Percentiles rank a stretch among this genome's conserved stretches.
These are phyloP conservation scores for Melampsora larici-populina DNA, from an alignment of 1,284 basidiomycete species.

Conservation along the genomic window DNA sequence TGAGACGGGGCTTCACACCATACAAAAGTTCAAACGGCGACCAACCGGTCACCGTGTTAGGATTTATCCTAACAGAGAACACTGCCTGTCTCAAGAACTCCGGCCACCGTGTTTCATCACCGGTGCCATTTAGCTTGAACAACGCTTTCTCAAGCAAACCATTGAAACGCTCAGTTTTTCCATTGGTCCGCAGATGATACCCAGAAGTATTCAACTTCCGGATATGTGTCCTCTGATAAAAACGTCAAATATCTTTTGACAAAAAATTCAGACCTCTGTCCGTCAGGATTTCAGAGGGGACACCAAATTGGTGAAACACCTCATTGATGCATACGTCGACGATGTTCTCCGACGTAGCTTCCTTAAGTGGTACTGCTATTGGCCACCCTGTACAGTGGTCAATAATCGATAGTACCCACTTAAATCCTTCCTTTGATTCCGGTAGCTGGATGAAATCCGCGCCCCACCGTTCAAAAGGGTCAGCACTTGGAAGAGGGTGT, in stretches of 20 bases:
- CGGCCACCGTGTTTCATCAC: not conserved
- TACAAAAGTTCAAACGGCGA: not conserved
- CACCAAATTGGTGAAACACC: too few relatives aligned
- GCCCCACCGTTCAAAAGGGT: not conserved
- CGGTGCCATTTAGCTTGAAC: not conserved
- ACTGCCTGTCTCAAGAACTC: not conserved
- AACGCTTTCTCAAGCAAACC: not conserved
- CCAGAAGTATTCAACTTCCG: not conserved
- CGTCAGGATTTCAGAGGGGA: not conserved
- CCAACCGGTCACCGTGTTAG: not conserved
- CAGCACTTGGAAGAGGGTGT: not conserved
- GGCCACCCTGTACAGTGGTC: too few relatives aligned
- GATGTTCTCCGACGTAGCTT: too few relatives aligned
- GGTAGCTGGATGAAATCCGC: not conserved
- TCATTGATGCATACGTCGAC: too few relatives aligned
- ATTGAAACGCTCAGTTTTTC: conserved; percentile 14
- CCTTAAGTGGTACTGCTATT: too few relatives aligned
- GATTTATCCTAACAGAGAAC: not conserved
- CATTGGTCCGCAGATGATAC: conserved; percentile 43
- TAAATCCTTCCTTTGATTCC: not conserved
- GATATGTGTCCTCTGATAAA: too few relatives aligned
- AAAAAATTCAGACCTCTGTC: not conserved
- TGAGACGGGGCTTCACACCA: too few relatives aligned
- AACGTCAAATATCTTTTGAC: not conserved
- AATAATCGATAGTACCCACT: not conserved